Evolutionary conservation across 2,329 filamentous ascomycete species (phyloP), one percentile per base, ranked within the genome.

Genomic region (Triangularia setosa): DNA sequence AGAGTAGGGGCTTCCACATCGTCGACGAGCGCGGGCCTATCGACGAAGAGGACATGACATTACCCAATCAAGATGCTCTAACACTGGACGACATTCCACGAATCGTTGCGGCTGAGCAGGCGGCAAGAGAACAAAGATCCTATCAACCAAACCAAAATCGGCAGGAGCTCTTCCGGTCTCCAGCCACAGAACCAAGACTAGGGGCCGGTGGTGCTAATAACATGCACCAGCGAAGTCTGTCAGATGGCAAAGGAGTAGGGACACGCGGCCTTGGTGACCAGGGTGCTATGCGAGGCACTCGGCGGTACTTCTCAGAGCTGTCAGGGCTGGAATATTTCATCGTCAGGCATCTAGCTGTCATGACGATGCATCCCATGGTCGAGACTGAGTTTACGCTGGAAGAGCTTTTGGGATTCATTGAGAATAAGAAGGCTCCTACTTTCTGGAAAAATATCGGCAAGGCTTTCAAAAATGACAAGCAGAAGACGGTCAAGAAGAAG

Each of bases 391-490:
- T 98, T 77, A 91, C 90, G n/a, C 84, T 98, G 64, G 95, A 98
- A 69, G 95, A 99, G 73, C 82, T 99, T 1, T 84, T 98, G 14
- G 88, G 91, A 66, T 87, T 99, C 58, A 98, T 99, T 67, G 95
- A 99, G 77, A 92, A 92, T 2, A 89, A 92, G 73, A 96, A 97
- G 70, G 83, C 84, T 67, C 88, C 92, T 24, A 98, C 92, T 0
- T 97, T 99, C 78, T 99, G 95, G 95, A 95, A 94, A 76, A 97
- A 97, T 72, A 93, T 99, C 68, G 94, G 93, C 67, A 97, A 97
- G 75, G 94, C 93, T 1, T 97, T 98, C 77, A 95, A 94, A 76
- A 92, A 92, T 70, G 91, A 95, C 71, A 90, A 87, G 70, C 85
- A 81, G 70, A 92, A 93, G 75, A 84, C 79, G 30, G 84, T 86